These are phyloP conservation scores for Carallia pectinifolia DNA, from an alignment of 345 rosid genomes.

Conservation along the genomic window DNA sequence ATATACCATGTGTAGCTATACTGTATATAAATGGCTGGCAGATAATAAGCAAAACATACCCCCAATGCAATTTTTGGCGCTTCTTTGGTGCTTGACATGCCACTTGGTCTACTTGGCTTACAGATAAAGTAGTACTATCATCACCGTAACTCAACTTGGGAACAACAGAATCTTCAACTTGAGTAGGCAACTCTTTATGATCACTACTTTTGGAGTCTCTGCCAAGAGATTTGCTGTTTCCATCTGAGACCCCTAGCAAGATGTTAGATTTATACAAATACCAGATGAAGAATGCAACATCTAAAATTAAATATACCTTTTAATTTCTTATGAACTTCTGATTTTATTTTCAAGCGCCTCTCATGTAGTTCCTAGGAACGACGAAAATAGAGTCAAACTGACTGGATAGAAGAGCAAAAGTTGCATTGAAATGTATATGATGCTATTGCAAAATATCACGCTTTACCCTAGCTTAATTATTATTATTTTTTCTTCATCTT, in stretches of 20 bases:
- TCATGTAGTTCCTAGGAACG: conserved; percentile 58
- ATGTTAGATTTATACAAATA: background rate
- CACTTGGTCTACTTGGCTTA: conserved; percentile 15
- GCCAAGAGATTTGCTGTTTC: conserved; percentile 12
- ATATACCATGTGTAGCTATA: background rate
- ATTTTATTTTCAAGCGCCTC: conserved; percentile 63
- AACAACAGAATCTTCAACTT: conserved; percentile 22
- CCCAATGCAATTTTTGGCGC: conserved; percentile 68
- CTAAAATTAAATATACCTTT: conserved; percentile 32
- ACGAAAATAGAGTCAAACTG: background rate
- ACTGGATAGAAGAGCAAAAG: background rate
- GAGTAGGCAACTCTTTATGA: conserved; percentile 14
- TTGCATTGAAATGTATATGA: too few species aligned
- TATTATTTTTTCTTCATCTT: too few species aligned
- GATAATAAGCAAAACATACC: conserved; percentile 33
- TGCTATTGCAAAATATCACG: too few species aligned
- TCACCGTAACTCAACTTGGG: conserved; percentile 15
- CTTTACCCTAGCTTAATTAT: too few species aligned
- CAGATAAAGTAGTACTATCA: conserved; percentile 15
- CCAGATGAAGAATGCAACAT: background rate
- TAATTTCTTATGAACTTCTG: conserved; percentile 44
- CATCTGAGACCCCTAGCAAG: conserved; percentile 19
- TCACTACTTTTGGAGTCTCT: conserved; percentile 16
- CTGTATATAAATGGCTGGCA: background rate
- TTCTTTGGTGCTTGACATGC: conserved; percentile 30